Base-by-base conservation (phyloP, 2,329 filamentous ascomycete genomes). In the Tolypocladium tundrense region DNA sequence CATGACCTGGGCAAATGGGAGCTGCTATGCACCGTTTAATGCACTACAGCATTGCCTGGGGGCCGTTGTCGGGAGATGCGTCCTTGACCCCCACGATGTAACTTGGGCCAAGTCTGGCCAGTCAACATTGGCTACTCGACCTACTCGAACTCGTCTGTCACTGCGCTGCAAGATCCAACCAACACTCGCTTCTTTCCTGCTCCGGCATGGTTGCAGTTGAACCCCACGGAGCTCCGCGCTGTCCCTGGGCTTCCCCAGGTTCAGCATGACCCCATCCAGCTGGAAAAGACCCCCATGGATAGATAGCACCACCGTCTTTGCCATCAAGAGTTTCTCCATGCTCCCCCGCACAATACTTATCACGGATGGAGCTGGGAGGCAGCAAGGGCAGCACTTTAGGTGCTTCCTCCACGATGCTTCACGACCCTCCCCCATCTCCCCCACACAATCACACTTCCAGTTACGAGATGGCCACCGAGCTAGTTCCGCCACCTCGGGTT, bases 21-120 rank as follows among this genome's bases (percentile, higher is more conserved):
- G 9, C 16, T n/a, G 16, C 16, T 31, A 6, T 16, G 41, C 41
- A 16, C 21, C 5, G 19, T 19, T 42, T 3, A 9, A n/a, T 10
- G n/a, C 19, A 10, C 9, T 40, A 13, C 19, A 14, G 14, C 24
- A 3, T 24, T 48, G 24, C 14, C 24, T 24, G 45, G 45, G 45
- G 45, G 5, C 43, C 45, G 14, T 19, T 19, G 45, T 48, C 45
- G 24, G 24, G 45, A 24, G 16, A 39, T 16, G n/a, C 53, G 11
- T 42, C 27, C 6, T 24, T 55, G 54, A 56, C 54, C 54, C 54
- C 54, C 54, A 56, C 54, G 54, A 50, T 56, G 54, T 56, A 37
- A 56, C 54, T 56, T 45, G 54, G 6, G 42, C 41, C 31, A 39
- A 39, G 54, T 27, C n/a, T 14, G 14, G 6, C 14, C 45, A 19